phyloP scores from a whole-genome alignment of 2,329 filamentous ascomycete species.

The Scedosporium minutisporum region DNA sequence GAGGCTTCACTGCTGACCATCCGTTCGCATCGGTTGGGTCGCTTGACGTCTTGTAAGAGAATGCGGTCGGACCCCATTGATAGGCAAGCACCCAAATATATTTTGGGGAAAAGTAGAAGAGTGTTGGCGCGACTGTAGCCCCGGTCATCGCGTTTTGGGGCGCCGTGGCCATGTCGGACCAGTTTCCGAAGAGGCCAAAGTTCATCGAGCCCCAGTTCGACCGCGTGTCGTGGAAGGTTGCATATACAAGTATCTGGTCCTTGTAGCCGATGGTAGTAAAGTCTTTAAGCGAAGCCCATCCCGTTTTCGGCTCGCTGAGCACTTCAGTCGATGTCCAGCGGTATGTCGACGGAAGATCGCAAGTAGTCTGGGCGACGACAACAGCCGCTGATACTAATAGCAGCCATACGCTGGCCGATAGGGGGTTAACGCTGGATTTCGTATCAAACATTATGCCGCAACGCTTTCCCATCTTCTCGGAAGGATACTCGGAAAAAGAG shows the following conservation, averaged over 20 bases:
- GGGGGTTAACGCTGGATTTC: too few relatives aligned
- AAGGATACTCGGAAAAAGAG: too few relatives aligned
- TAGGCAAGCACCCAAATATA: slow-evolving; percentile 55
- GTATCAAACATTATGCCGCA: too few relatives aligned
- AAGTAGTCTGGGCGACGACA: slow-evolving; percentile 15
- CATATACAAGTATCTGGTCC: slow-evolving; percentile 52
- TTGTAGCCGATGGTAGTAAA: slow-evolving; percentile 48
- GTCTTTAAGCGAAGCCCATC: slow-evolving; percentile 53
- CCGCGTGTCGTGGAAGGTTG: slow-evolving; percentile 32
- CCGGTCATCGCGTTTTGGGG: slow-evolving; percentile 40
- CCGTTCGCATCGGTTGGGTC: slow-evolving; percentile 47
- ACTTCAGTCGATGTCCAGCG: slow-evolving; percentile 41
- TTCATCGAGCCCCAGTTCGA: slow-evolving; percentile 46
- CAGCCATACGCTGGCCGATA: too few relatives aligned
- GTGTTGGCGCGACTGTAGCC: slow-evolving; percentile 45
- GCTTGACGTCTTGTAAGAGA: slow-evolving; percentile 49
- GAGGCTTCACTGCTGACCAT: slow-evolving; percentile 43
- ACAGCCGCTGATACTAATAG: background rate
- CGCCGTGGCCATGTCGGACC: slow-evolving; percentile 38
- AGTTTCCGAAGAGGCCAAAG: slow-evolving; percentile 46
- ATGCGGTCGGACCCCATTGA: slow-evolving; percentile 51
- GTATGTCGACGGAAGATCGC: slow-evolving; percentile 44
- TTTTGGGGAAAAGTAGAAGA: slow-evolving; percentile 56
- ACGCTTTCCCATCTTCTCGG: too few relatives aligned
- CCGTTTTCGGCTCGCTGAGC: slow-evolving; percentile 41